Evolutionary conservation across 2,329 filamentous ascomycete genomes (phyloP).

Genomic region (Aspergillus cejpii): DNA sequence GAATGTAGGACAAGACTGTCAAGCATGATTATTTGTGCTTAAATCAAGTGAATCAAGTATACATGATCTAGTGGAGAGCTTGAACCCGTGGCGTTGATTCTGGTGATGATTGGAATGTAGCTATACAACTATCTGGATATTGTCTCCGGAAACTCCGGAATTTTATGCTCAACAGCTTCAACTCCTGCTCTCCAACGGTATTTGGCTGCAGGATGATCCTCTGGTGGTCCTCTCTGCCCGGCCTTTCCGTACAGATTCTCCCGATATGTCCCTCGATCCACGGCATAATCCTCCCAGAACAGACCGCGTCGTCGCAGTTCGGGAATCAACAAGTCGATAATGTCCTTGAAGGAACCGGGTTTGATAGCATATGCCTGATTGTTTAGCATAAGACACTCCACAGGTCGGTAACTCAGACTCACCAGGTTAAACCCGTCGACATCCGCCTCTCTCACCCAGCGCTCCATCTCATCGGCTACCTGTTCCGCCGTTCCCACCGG

Average conservation of each 20-base stretch:
- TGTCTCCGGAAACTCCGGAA: slow-evolving; percentile 17
- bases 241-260: slow-evolving; percentile 34
- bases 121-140: neutral
- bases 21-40: neutral
- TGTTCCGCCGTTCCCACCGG: slow-evolving; percentile 58
- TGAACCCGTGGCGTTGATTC: too few species aligned
- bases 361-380: slow-evolving; percentile 57
- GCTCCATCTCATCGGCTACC: slow-evolving; percentile 61
- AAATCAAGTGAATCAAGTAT: too few species aligned
- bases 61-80: too few species aligned
- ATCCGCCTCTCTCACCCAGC: slow-evolving; percentile 62
- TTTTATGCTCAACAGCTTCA: slow-evolving; percentile 24
- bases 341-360: slow-evolving; percentile 61
- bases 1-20: neutral
- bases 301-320: slow-evolving; percentile 54
- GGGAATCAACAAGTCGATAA: slow-evolving; percentile 58
- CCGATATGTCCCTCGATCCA: slow-evolving; percentile 33
- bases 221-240: slow-evolving; percentile 29
- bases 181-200: slow-evolving; percentile 37
- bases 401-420: slow-evolving; percentile 19
- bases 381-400: slow-evolving; percentile 15
- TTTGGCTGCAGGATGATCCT: slow-evolving; percentile 34
- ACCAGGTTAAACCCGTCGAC: slow-evolving; percentile 71
- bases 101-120: too few species aligned
- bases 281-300: slow-evolving; percentile 37